phyloP scores from a whole-genome alignment of 768 basidiomycete species.

The Agrocybe praecox region DNA sequence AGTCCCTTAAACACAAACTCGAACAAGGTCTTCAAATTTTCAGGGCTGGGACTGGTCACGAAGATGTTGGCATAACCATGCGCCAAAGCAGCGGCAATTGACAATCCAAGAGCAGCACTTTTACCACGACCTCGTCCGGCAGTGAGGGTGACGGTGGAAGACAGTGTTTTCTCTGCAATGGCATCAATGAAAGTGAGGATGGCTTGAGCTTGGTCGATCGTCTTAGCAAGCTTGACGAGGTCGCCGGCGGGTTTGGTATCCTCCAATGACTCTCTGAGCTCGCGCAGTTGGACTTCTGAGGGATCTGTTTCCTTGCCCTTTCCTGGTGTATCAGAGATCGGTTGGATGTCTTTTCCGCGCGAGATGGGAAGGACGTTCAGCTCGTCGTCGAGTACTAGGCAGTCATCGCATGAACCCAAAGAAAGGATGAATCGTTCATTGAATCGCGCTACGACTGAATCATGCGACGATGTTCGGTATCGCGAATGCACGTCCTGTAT shows the following conservation, averaged over 20 bases:
- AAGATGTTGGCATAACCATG: conserved; percentile 98
- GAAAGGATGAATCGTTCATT: conserved; percentile 99
- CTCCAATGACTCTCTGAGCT: conserved; percentile 74
- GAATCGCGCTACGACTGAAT: conserved; percentile 89
- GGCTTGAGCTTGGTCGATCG: conserved; percentile 93
- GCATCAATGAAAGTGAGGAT: conserved; percentile 94
- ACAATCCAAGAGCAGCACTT: conserved; percentile 93
- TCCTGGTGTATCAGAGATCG: conserved; percentile 49
- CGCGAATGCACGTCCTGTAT: conserved; percentile 93
- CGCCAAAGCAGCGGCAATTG: conserved; percentile 89
- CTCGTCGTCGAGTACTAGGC: conserved; percentile 95
- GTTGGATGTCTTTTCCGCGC: conserved; percentile 87
- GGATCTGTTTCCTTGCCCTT: conserved; percentile 34
- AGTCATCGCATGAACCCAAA: conserved; percentile 89
- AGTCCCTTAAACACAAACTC: conserved; percentile 98
- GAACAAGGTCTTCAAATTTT: conserved; percentile 97
- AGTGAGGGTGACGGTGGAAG: conserved; percentile 93
- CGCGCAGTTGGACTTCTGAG: conserved; percentile 66
- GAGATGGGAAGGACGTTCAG: conserved; percentile 97
- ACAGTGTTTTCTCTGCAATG: conserved; percentile 89
- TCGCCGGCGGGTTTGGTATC: conserved; percentile 89
- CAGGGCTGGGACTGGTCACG: conserved; percentile 95
- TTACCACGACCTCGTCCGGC: conserved; percentile 96
- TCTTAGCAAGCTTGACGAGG: conserved; percentile 87
- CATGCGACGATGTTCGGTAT: conserved; percentile 91